Evolutionary conservation across 352 stramenopile genomes (phyloP).

Genomic region (Phytophthora sp.): DNA sequence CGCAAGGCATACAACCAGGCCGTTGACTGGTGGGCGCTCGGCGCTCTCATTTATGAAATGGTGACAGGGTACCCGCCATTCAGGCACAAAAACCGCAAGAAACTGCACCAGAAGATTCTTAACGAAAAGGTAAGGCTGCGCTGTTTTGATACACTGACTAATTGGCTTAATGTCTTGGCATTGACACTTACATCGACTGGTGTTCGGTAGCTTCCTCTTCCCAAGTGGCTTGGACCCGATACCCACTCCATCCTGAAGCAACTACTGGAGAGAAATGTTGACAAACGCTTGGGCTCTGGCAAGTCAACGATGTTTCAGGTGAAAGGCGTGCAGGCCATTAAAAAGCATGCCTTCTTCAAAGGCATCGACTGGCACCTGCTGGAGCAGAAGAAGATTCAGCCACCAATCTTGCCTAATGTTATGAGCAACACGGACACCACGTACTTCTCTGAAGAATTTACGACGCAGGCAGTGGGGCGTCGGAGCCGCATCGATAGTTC

Average conservation of each 20-base stretch:
- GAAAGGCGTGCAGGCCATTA: constrained; percentile 96
- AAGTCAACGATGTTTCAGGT: constrained; percentile 98
- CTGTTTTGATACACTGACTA: no score
- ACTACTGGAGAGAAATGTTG: constrained; percentile 95
- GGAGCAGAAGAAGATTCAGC: constrained; percentile 89
- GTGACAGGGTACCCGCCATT: constrained; percentile 86
- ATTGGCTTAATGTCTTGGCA: neutral
- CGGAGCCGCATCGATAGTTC: constrained; percentile 50
- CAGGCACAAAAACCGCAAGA: constrained; percentile 85
- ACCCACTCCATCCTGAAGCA: constrained; percentile 97
- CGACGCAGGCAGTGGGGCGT: constrained; percentile 60
- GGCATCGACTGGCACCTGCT: constrained; percentile 95
- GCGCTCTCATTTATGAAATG: constrained; percentile 88
- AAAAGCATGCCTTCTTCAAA: constrained; percentile 95
- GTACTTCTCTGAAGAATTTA: constrained; percentile 95
- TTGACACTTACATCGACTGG: constrained; percentile 9
- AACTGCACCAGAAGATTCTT: constrained; percentile 88
- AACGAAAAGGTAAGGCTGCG: constrained; percentile 80
- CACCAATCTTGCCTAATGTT: constrained; percentile 91
- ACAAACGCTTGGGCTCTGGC: constrained; percentile 93
- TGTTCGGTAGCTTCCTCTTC: constrained; percentile 53
- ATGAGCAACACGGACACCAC: constrained; percentile 90
- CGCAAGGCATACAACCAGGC: constrained; percentile 84
- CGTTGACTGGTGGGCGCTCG: constrained; percentile 89
- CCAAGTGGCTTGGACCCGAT: constrained; percentile 81